phyloP scores from a whole-genome alignment of 768 basidiomycete genomes.

The Tricholoma saponaceum region DNA sequence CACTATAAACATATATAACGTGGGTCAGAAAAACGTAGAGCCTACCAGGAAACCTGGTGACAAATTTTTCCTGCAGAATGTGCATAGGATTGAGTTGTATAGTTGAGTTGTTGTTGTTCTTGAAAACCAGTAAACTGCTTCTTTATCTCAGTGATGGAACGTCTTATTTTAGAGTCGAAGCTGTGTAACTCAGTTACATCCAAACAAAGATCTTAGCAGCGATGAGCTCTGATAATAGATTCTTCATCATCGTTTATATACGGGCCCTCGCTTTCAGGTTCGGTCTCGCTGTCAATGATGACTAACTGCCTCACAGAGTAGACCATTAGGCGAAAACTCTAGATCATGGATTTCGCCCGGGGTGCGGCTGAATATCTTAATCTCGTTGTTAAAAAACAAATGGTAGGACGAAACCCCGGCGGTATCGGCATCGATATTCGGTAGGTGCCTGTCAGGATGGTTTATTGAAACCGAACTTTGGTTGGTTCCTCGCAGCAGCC shows the following conservation, averaged over 20 bases:
- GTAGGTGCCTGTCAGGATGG: not conserved
- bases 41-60: not conserved
- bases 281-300: no score
- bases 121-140: not conserved
- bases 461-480: not conserved
- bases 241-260: no score
- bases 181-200: not conserved
- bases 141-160: constrained; percentile 4
- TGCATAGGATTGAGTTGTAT: not conserved
- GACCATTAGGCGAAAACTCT: constrained; percentile 12
- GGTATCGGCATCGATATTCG: not conserved
- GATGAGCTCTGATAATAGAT: not conserved
- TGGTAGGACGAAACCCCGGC: not conserved
- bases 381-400: not conserved
- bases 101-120: not conserved
- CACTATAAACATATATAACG: not conserved
- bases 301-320: no score
- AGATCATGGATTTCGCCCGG: constrained; percentile 8
- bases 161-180: not conserved
- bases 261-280: no score
- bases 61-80: not conserved
- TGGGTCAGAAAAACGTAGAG: not conserved
- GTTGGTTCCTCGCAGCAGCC: not conserved
- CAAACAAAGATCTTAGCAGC: not conserved
- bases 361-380: not conserved